phyloP scores from a whole-genome alignment of 805 yeast species.

The Cyberlindnera veronae region DNA sequence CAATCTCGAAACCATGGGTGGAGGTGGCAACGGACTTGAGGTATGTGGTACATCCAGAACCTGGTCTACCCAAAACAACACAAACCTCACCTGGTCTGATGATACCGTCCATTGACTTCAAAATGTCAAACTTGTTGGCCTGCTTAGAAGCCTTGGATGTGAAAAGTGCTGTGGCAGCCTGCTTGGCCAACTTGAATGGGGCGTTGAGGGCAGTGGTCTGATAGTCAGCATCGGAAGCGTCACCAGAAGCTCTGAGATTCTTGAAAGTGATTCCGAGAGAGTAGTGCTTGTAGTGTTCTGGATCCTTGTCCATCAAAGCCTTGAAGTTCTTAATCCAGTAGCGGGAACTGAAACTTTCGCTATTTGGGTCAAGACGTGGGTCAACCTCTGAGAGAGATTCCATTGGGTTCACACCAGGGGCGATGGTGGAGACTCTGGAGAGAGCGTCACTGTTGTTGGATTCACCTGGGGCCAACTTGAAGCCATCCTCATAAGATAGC shows the following conservation, averaged over 20 bases:
- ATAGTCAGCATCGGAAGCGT: constrained; percentile 57
- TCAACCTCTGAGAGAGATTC: constrained; percentile 30
- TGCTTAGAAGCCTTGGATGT: constrained; percentile 22
- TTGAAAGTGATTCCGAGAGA: constrained; percentile 57
- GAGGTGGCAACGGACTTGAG: constrained; percentile 53
- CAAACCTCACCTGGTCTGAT: constrained; percentile 63
- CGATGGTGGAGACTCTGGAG: constrained; percentile 23
- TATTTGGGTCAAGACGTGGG: constrained; percentile 54
- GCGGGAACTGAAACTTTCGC: constrained; percentile 50
- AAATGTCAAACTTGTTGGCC: constrained; percentile 38
- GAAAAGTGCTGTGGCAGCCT: constrained; percentile 15
- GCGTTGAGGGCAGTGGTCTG: constrained; percentile 56
- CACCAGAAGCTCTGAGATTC: constrained; percentile 59
- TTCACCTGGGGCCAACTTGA: constrained; percentile 9
- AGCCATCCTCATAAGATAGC: constrained; percentile 2
- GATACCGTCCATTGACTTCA: constrained; percentile 53
- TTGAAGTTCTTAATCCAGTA: constrained; percentile 65
- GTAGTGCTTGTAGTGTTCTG: constrained; percentile 56
- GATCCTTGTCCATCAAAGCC: constrained; percentile 48
- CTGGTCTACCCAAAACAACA: constrained; percentile 78
- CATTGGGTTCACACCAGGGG: constrained; percentile 40
- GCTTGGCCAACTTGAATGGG: constrained; percentile 25
- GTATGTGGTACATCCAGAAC: constrained; percentile 66
- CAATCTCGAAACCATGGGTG: constrained; percentile 53
- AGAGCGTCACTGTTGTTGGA: constrained; percentile 6